Conservation (phyloP, 371 early-diverging fungal genomes). For the Choanephora cucurbitarum region DNA sequence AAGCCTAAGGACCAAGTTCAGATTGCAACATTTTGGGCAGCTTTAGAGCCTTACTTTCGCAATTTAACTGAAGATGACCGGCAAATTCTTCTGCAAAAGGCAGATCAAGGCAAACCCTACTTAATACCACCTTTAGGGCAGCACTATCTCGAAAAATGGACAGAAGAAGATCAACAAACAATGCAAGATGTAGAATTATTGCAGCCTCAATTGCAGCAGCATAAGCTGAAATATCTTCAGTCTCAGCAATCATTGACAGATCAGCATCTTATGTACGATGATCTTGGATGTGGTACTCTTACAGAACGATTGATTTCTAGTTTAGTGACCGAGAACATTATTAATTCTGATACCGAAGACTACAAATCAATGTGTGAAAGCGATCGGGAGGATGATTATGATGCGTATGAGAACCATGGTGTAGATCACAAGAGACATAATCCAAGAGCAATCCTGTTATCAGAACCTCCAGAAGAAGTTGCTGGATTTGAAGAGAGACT, state of each 20-base stretch:
- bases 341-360: conserved; percentile 1
- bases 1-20: conserved; percentile 73
- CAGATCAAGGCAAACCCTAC: conserved; percentile 71
- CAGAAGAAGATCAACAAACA: conserved; percentile 68
- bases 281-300: conserved; percentile 62
- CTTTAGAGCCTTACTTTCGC: conserved; percentile 84
- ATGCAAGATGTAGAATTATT: background rate
- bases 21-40: conserved; percentile 77
- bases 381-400: conserved; percentile 25
- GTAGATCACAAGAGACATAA: conserved; percentile 14
- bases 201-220: conserved; percentile 3
- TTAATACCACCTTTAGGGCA: conserved; percentile 77
- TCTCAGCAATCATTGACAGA: conserved; percentile 42
- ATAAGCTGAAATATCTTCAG: conserved; percentile 9
- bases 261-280: conserved; percentile 52
- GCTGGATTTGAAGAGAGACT: conserved; percentile 74
- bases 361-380: conserved; percentile 1
- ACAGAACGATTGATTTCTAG: conserved; percentile 75
- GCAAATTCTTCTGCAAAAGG: conserved; percentile 59
- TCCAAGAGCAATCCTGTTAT: conserved; percentile 12
- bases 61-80: conserved; percentile 81
- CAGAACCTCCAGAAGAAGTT: conserved; percentile 23
- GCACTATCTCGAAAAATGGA: conserved; percentile 80
- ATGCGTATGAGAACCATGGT: conserved; percentile 22
- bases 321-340: conserved; percentile 61